Evolutionary conservation across 2,329 filamentous ascomycete genomes (phyloP), one percentile per base, ranked within the genome.

Genomic region (Diaporthe vaccinii): DNA sequence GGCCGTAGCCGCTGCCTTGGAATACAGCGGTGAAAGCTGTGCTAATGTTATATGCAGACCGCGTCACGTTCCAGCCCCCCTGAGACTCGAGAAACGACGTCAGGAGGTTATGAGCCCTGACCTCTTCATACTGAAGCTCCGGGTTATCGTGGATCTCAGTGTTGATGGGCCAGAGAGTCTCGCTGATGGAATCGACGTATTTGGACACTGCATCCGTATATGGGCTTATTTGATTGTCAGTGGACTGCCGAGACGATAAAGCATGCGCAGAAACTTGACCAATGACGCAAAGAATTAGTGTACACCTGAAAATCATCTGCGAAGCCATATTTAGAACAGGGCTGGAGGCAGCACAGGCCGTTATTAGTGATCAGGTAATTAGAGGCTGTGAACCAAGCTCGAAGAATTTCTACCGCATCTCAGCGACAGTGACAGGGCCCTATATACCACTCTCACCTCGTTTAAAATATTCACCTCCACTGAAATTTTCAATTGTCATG

Each of bases 61-160:
- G 84, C 6, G 83, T 87, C 15, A 90, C 87, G 0, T 79, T 75
- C 77, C 87, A 89, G 0, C 87, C 89, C 5, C 1, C 79, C 77
- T 57, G 86, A 83, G 1, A 91, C 81, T 53, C 87, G 84, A 9
- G 81, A 76, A 22, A 85, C 84, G 65, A 91, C 86, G 10, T 83
- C 84, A 55, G 61, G 3, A 65, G 61, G 41, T 65, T 28, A n/a
- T 65, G 61, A 34, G 61, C 61, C 41, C 34, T 65, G 78, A 85
- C 81, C 77, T 91, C 89, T 70, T 89, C 79, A 78, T 86, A 91
- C 3, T 84, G 85, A 0, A 88, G 82, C 78, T 91, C 89, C 0
- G 89, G 89, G 74, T 90, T 84, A 7, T 78, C 77, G 76, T 86
- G 84, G 55, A 86, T 81, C 15, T 78, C 61, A 14, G 61, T 65